These are phyloP conservation scores for Candida multigemmis DNA, from an alignment of 805 yeast species.

Conservation along the genomic window DNA sequence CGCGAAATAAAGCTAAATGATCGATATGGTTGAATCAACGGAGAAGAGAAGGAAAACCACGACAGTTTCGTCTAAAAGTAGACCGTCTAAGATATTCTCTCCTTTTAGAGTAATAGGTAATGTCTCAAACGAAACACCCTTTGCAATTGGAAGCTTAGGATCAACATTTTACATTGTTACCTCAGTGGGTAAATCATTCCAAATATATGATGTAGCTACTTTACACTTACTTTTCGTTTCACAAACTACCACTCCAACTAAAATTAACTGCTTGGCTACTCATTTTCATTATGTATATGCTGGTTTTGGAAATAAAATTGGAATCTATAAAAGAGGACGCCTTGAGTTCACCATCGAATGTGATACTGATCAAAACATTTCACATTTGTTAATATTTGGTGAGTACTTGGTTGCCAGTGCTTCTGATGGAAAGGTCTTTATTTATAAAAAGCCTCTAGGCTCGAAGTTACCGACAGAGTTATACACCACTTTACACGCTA, in stretches of 20 bases:
- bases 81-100: conserved; percentile 48
- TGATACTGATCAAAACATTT: conserved; percentile 30
- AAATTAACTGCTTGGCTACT: conserved; percentile 65
- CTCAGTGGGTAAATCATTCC: conserved; percentile 82
- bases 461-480: conserved; percentile 48
- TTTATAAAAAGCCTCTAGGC: conserved; percentile 42
- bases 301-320: conserved; percentile 61
- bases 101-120: conserved; percentile 85
- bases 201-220: conserved; percentile 86
- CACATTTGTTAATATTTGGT: conserved; percentile 60
- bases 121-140: conserved; percentile 80
- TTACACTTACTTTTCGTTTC: conserved; percentile 82
- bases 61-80: conserved; percentile 2
- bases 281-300: conserved; percentile 82
- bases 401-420: conserved; percentile 57
- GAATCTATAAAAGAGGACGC: conserved; percentile 76
- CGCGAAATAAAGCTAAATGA: neutral
- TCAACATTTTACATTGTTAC: conserved; percentile 82
- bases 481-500: conserved; percentile 52
- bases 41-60: conserved; percentile 26
- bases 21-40: conserved; percentile 12
- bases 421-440: conserved; percentile 32
- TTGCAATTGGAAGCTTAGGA: conserved; percentile 84
- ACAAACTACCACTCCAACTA: conserved; percentile 60
- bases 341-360: conserved; percentile 37